Percentiles rank a stretch among this genome's conserved stretches.
Conservation (phyloP, 306 rosid species). For the Trifolium repens region DNA sequence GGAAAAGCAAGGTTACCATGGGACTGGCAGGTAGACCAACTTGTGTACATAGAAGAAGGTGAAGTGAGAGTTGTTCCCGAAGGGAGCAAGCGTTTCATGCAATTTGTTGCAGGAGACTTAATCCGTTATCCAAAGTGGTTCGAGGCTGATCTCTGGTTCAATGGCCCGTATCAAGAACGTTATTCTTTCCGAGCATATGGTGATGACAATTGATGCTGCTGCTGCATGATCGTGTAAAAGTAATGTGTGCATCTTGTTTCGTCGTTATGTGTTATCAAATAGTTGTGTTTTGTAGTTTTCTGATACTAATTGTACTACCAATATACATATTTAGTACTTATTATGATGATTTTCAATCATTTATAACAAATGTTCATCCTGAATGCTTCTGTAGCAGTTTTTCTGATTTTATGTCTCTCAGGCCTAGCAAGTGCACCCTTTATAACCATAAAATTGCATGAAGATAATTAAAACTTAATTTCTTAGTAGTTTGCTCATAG, state of each 20-base stretch:
- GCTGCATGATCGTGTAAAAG: background rate
- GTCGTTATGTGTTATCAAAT: background rate
- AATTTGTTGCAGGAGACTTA: conserved; percentile 81
- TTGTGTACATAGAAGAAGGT: conserved; percentile 92
- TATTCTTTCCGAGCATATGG: conserved; percentile 83
- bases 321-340: conserved; percentile 11
- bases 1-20: conserved; percentile 78
- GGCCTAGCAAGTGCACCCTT: too few species aligned
- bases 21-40: conserved; percentile 96
- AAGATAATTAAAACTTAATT: too few species aligned
- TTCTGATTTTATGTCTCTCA: too few species aligned
- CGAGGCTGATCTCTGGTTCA: conserved; percentile 91
- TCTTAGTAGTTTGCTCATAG: too few species aligned
- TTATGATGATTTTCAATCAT: background rate
- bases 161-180: conserved; percentile 84
- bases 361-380: conserved; percentile 1
- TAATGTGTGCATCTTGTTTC: background rate
- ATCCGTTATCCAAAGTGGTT: conserved; percentile 88
- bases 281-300: background rate
- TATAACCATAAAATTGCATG: too few species aligned
- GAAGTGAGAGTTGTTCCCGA: conserved; percentile 90
- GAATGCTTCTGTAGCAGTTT: too few species aligned
- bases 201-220: conserved; percentile 54
- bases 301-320: background rate
- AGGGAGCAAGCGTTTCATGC: conserved; percentile 82